Base-by-base conservation (phyloP, 805 yeast species). In the Myxozyma lipomycoides region DNA sequence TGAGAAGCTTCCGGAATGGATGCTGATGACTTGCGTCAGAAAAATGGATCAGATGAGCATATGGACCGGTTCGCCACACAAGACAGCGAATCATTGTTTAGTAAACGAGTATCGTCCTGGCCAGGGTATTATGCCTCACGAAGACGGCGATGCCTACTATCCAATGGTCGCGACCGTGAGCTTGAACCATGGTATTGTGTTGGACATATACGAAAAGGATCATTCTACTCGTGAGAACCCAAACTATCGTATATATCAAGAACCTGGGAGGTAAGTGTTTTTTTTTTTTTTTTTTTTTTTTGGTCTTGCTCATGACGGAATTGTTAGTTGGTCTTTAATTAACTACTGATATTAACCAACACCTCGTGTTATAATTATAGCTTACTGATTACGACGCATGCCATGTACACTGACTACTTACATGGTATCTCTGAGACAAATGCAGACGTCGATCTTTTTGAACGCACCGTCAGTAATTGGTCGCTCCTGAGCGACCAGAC, bases 101-200 rank as follows among this genome's bases (percentile, higher is more conserved):
- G 42, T 54, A 22, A 54, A 54, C 39, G 28, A 38, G 34, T 54
- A 54, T 28, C 47, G 41, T 38, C 58, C 58, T 10, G 58, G 58
- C 25, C 51, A 54, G 34, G 58, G 58, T 7, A 54, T 54, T 48
- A 51, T 54, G 56, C 58, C 58, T 1, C 58, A 54, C 30, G 56
- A 54, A 38, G 58, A 54, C 46, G 58, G 58, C 19, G 56, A 46
- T 19, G 58, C 41, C 21, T 54, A 54, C 34, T 48, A 19, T 28
- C 58, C 58, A 19, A 40, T 52, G 53, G 58, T 54, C n/a, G 58
- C 58, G 10, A 54, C 58, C 3, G 57, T 54, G 21, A 51, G 56
- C 40, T 23, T 54, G 25, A 26, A 45, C 15, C 51, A 36, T 22
- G 46, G 45, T 12, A 52, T 54, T 17, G 52, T 54, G 25, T 30